A percentile compares a stretch with the other conserved stretches of the same genome.
Conservation (phyloP, 306 rosid species). For the Trichosanthes truncata region DNA sequence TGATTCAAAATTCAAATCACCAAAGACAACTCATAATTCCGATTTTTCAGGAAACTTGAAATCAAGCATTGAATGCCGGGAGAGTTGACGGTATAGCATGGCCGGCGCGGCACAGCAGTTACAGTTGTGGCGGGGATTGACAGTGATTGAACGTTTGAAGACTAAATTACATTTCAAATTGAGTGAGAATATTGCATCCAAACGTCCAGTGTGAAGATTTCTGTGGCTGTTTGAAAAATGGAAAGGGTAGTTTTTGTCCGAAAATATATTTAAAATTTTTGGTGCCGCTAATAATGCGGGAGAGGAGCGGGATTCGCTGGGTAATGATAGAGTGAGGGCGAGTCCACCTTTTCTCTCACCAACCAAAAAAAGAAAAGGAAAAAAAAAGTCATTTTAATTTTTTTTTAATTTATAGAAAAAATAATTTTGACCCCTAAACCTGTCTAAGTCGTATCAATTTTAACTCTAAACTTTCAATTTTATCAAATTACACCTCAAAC, state of each 20-base stretch:
- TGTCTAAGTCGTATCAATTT: too few relatives aligned
- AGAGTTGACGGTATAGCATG: constrained; percentile 2
- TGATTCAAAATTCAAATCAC: constrained; percentile 32
- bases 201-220: background rate
- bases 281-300: background rate
- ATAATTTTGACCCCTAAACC: too few relatives aligned
- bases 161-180: background rate
- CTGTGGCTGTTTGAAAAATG: background rate
- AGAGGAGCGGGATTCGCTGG: constrained; percentile 2
- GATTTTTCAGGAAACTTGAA: constrained; percentile 13
- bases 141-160: background rate
- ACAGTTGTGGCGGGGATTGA: constrained; percentile 10
- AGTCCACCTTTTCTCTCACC: background rate
- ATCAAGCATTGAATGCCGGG: background rate
- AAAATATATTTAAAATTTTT: background rate
- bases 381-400: too few relatives aligned
- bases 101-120: constrained; percentile 24
- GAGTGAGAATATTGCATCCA: background rate
- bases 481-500: too few relatives aligned
- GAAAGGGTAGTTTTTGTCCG: constrained; percentile 4
- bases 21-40: constrained; percentile 12
- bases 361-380: background rate
- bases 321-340: background rate
- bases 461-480: too few relatives aligned
- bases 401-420: too few relatives aligned